phyloP scores from a whole-genome alignment of 192 early-diverging fungal genomes.

The Coemansia sp. region DNA sequence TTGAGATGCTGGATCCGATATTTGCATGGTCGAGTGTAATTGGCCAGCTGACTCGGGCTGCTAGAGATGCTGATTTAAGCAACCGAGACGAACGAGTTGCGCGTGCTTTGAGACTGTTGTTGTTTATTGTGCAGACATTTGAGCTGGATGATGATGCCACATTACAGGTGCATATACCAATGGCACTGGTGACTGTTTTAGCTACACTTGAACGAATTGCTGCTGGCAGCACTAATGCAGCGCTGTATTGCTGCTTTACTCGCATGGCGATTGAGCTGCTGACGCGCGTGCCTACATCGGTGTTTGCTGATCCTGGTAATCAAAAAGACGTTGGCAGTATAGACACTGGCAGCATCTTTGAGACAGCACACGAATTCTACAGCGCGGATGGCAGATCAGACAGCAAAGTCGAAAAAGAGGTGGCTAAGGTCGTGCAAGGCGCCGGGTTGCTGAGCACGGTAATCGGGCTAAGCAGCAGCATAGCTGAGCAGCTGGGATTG shows the following conservation, averaged over 20 bases:
- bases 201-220: slow-evolving; percentile 23
- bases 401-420: slow-evolving; percentile 22
- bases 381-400: slow-evolving; percentile 8
- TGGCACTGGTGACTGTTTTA: slow-evolving; percentile 64
- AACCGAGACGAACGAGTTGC: not conserved
- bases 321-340: not conserved
- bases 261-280: slow-evolving; percentile 47
- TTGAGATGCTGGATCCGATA: slow-evolving; percentile 86
- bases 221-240: not conserved
- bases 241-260: slow-evolving; percentile 31
- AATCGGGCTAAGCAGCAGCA: slow-evolving; percentile 21
- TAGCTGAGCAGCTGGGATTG: slow-evolving; percentile 17
- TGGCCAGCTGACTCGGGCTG: slow-evolving; percentile 49
- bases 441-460: slow-evolving; percentile 30
- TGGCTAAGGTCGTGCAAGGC: slow-evolving; percentile 29
- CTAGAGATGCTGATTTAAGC: not conserved
- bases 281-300: slow-evolving; percentile 37
- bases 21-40: slow-evolving; percentile 77
- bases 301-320: slow-evolving; percentile 14
- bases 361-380: slow-evolving; percentile 31
- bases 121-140: slow-evolving; percentile 72
- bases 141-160: slow-evolving; percentile 82
- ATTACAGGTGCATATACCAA: slow-evolving; percentile 76
- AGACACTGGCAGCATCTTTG: slow-evolving; percentile 15
- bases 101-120: slow-evolving; percentile 58